Evolutionary conservation across 1,284 basidiomycete genomes (phyloP), one percentile per base, ranked within the genome.

Genomic region (Coniophora puteana): DNA sequence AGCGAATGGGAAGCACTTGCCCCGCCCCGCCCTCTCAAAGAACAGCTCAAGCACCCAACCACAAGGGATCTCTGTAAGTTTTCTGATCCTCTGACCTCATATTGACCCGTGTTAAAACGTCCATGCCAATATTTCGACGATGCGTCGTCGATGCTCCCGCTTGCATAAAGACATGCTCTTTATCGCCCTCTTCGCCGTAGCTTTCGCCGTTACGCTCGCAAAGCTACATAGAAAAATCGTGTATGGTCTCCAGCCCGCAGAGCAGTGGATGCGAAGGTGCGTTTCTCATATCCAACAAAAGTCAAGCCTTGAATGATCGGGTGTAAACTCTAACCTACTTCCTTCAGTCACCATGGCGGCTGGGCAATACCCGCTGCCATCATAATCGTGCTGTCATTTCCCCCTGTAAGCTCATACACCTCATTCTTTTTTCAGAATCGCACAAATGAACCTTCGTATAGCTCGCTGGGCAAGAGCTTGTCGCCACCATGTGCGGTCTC

Each of bases 351-450:
- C 3, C 53, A 57, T 22, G 61, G 56, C 36, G 91, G 92, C 14
- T 94, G 83, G 83, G 61, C 85, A 13, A 89, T 95, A 31, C 92
- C 92, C 1, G 89, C 93, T 36, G 87, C 65, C 32, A 69, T 91
- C 38, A 67, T 89, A 18, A 85, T 90, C 55, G 68, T 90, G 48
- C 78, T 90, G 28, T 87, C 84, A 0, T 85, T 88, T 59, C 84
- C 84, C 47, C 85, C 83, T 1, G 83, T 83, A 52, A 48, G 74
- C 51, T 6, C 33, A n/a, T 48, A 8, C 20, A 12, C 20, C 34
- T 33, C 8, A 16, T 21, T n/a, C 24, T 14, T 20, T 14, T 2
- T 1, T 12, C 21, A 3, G 21, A 13, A 24, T 18, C 31, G 14
- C n/a, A 12, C 44, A 48, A 39, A 48, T n/a, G 36, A 11, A 16